A percentile compares a stretch with the other conserved stretches of the same genome.
phyloP scores from a whole-genome alignment of 2,329 filamentous ascomycete genomes.

The Ascochyta fabae region DNA sequence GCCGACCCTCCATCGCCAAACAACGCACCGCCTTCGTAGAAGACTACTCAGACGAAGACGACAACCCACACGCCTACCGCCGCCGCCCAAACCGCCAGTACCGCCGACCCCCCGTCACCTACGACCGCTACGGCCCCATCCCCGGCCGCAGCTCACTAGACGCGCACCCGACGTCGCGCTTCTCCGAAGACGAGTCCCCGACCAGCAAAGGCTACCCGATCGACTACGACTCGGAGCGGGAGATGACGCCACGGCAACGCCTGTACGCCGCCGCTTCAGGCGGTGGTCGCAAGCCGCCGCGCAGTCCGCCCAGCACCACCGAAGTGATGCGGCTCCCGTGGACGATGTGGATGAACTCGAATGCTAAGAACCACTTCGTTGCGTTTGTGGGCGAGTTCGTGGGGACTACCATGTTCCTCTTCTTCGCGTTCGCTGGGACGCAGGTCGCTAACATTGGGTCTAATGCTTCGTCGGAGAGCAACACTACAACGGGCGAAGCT shows the following conservation, averaged over 20 bases:
- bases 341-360: conserved; percentile 47
- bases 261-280: conserved; percentile 17
- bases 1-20: conserved; percentile 7
- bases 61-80: conserved; percentile 30
- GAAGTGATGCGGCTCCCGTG: conserved; percentile 46
- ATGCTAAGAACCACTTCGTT: conserved; percentile 50
- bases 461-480: conserved; percentile 36
- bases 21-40: conserved; percentile 31
- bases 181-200: conserved; percentile 28
- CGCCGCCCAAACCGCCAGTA: conserved; percentile 31
- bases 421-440: conserved; percentile 53
- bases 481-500: conserved; percentile 51
- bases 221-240: conserved; percentile 33
- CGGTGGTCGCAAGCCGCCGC: conserved; percentile 27
- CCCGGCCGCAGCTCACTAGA: conserved; percentile 28
- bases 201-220: conserved; percentile 30
- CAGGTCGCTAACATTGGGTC: conserved; percentile 58
- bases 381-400: conserved; percentile 57
- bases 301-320: conserved; percentile 38
- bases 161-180: conserved; percentile 12
- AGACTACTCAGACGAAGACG: conserved; percentile 40
- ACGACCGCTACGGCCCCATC: conserved; percentile 26
- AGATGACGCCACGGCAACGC: conserved; percentile 19
- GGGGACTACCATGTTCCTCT: conserved; percentile 55
- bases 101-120: conserved; percentile 34